phyloP scores from a whole-genome alignment of 805 yeast genomes.

The Lachancea fermentati region DNA sequence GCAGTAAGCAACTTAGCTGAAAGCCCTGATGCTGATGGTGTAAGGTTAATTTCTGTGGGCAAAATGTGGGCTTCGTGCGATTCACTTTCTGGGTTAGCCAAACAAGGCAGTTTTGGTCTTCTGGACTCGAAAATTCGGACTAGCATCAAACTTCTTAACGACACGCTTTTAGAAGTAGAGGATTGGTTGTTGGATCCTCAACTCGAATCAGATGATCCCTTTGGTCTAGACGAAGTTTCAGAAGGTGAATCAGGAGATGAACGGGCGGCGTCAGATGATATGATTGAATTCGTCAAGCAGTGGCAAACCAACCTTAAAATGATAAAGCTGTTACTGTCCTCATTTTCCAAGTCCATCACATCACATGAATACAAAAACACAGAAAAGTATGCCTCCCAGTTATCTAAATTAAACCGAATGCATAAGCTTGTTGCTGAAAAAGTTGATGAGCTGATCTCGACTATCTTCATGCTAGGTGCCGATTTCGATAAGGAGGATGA shows the following conservation, averaged over 20 bases:
- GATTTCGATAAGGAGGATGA: conserved; percentile 36
- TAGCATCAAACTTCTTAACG: conserved; percentile 42
- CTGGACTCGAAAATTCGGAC: conserved; percentile 39
- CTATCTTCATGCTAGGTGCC: conserved; percentile 39
- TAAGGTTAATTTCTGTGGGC: conserved; percentile 56
- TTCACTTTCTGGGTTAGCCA: conserved; percentile 36
- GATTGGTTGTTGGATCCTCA: conserved; percentile 66
- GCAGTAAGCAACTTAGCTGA: no score
- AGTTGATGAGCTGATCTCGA: conserved; percentile 56
- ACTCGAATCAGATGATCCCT: conserved; percentile 41
- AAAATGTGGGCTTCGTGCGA: conserved; percentile 69
- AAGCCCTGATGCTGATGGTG: no score
- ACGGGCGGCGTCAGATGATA: conserved; percentile 24
- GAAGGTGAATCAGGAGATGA: conserved; percentile 31
- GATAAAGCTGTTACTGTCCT: conserved; percentile 51
- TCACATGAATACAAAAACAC: conserved; percentile 24
- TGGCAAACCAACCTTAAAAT: conserved; percentile 46
- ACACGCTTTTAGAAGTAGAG: conserved; percentile 59
- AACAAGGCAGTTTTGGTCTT: conserved; percentile 49
- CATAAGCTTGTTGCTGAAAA: conserved; percentile 40
- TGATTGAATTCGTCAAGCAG: conserved; percentile 37
- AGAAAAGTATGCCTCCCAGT: conserved; percentile 34
- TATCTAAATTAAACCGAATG: conserved; percentile 43
- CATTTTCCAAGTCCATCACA: conserved; percentile 56
- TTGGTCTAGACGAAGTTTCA: conserved; percentile 37